A percentile compares a stretch with the other conserved stretches of the same genome.
phyloP scores from a whole-genome alignment of 1,139 yeast species.

The Lodderomyces elongisporus region DNA sequence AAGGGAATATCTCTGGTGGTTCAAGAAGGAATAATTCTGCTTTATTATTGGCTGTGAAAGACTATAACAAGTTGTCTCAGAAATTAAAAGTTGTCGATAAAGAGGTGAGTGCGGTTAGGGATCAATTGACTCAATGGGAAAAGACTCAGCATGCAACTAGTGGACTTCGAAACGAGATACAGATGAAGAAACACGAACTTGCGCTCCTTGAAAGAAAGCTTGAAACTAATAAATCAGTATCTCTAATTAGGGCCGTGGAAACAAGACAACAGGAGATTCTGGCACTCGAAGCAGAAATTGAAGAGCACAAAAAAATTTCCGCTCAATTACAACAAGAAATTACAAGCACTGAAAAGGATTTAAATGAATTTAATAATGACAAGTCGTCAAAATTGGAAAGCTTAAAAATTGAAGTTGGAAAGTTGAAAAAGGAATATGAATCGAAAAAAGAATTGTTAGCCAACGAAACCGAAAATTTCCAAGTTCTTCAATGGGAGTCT shows the following conservation, averaged over 20 bases:
- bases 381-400: constrained; percentile 76
- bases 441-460: constrained; percentile 42
- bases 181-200: constrained; percentile 64
- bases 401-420: constrained; percentile 51
- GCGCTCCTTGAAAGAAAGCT: constrained; percentile 57
- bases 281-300: constrained; percentile 36
- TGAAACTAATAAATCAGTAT: constrained; percentile 56
- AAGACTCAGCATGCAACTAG: constrained; percentile 48
- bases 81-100: constrained; percentile 34
- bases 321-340: constrained; percentile 39
- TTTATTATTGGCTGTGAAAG: constrained; percentile 61
- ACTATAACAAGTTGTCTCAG: constrained; percentile 49
- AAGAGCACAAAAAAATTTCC: constrained; percentile 25
- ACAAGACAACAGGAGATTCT: constrained; percentile 47
- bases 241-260: constrained; percentile 48
- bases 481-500: constrained; percentile 61
- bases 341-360: constrained; percentile 63
- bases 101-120: constrained; percentile 38
- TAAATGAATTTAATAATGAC: constrained; percentile 73
- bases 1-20: constrained; percentile 96
- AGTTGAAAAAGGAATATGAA: constrained; percentile 32
- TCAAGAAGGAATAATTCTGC: constrained; percentile 61
- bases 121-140: constrained; percentile 42
- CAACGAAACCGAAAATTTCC: constrained; percentile 49
- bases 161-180: constrained; percentile 59